These are phyloP conservation scores for Suillus cothurnatus DNA, from an alignment of 768 basidiomycete species.

Conservation along the genomic window DNA sequence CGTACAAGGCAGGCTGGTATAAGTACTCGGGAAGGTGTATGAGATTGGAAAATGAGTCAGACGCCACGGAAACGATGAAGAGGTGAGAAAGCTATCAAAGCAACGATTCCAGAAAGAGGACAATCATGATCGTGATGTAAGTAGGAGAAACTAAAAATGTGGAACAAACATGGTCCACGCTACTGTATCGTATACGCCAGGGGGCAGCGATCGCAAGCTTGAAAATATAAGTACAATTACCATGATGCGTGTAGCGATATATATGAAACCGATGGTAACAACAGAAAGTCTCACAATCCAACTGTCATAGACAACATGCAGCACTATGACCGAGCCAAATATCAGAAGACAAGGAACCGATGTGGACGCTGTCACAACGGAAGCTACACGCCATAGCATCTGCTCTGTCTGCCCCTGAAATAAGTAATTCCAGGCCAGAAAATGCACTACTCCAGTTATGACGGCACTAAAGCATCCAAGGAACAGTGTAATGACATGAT, in stretches of 20 bases:
- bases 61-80: no score
- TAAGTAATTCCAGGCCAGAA: background rate
- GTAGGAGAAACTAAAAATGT: no score
- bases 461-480: background rate
- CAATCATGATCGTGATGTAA: no score
- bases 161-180: no score
- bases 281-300: background rate
- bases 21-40: no score
- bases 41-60: no score
- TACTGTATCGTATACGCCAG: background rate
- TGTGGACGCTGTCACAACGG: background rate
- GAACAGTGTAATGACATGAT: background rate
- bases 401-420: background rate
- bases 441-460: background rate
- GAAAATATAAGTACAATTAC: slow-evolving; percentile 15
- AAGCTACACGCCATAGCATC: background rate
- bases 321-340: background rate
- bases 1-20: no score
- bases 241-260: slow-evolving; percentile 14
- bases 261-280: slow-evolving; percentile 1
- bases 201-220: slow-evolving; percentile 15
- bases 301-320: rapidly evolving
- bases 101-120: no score
- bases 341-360: background rate
- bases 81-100: no score